These are phyloP conservation scores for Pancytospora epiphaga DNA, from an alignment of 371 early-diverging fungal species.

Conservation along the genomic window DNA sequence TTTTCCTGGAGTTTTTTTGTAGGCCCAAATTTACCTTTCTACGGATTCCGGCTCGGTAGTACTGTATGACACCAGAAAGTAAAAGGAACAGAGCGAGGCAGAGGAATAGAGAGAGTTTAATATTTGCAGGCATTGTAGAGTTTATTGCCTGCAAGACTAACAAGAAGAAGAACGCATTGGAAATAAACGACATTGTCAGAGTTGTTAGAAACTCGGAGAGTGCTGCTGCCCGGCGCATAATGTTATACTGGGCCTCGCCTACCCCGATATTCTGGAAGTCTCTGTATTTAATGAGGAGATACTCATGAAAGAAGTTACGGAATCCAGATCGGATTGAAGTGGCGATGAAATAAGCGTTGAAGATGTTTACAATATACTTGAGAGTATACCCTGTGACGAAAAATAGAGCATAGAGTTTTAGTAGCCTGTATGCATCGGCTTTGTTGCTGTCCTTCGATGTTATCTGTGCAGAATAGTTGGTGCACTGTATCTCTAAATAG, in stretches of 20 bases:
- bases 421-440: background rate
- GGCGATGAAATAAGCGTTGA: constrained; percentile 19
- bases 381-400: background rate
- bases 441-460: background rate
- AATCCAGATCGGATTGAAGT: constrained; percentile 4
- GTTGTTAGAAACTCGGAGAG: constrained; percentile 18
- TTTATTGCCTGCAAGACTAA: background rate
- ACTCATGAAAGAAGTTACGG: constrained; percentile 24
- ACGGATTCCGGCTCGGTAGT: background rate
- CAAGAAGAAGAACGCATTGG: constrained; percentile 13
- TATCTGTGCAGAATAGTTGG: background rate
- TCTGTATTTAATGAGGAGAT: constrained; percentile 5
- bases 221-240: constrained; percentile 7
- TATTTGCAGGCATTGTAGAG: background rate
- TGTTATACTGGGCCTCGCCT: constrained; percentile 29
- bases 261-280: constrained; percentile 7
- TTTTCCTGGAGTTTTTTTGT: constrained; percentile 16
- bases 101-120: background rate
- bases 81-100: background rate
- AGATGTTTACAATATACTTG: constrained; percentile 4
- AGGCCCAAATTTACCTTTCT: constrained; percentile 17
- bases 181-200: background rate
- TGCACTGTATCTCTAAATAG: background rate
- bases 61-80: background rate
- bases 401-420: background rate